Base-by-base conservation (phyloP, 1,284 basidiomycete genomes). In the Ustilago tritici region DNA sequence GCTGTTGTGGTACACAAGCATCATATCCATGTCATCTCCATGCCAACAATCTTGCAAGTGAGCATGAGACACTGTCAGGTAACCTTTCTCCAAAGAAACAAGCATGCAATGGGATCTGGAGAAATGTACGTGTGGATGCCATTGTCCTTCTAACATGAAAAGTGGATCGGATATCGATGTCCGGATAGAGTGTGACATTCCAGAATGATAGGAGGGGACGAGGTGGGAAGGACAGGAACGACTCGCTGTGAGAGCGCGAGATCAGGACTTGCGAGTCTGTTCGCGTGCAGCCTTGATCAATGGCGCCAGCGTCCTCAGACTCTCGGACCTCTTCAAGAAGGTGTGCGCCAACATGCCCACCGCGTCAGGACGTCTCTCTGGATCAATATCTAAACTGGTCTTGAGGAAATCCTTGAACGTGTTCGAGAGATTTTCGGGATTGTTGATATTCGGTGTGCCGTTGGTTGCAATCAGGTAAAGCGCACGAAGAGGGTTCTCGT, bases 381-480 rank as follows among this genome's bases (percentile, higher is more conserved):
- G 92, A 83, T 98, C 95, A 17, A 99, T 97, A 78, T 97, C 95
- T 56, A 99, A 89, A n/a, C 93, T 92, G 86, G 92, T 92, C 17
- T 91, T 90, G 47, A 99, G 88, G 84, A 98, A 99, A 84, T 97
- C 93, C 73, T 91, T 92, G 89, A 99, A 98, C n/a, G 93, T 90
- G 0, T 90, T 85, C 7, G 92, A 93, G 28, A 98, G 89, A 78
- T 93, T 92, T 87, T 98, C 95, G 31, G 95, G 95, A 86, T 98
- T 96, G 77, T 95, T 93, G 78, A 99, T 94, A 68, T 93, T 93
- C 11, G 96, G 96, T 55, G 95, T 98, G n/a, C 96, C 95, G 84
- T 98, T 98, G 23, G 95, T 98, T 6, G 95, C 95, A 83, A 99
- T 99, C 58, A 98, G 90, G 87, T 98, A 99, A 46, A 99, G 88